Evolutionary conservation across 306 rosid species (phyloP), one percentile per base, ranked within the genome.

Genomic region (Vachellia pachyceras): DNA sequence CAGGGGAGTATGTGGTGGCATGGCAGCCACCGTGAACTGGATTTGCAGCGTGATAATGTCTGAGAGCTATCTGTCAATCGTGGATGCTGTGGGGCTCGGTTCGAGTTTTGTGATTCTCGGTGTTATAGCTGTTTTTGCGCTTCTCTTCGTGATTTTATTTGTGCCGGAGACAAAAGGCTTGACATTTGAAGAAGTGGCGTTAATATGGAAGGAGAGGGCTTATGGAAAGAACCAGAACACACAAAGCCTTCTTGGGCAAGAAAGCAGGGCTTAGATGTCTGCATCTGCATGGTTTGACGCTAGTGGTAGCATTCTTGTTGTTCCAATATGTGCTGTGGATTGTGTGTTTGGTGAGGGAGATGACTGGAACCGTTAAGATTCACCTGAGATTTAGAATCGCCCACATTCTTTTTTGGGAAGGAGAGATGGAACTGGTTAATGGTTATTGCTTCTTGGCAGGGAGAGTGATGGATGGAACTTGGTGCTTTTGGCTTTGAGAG

Each of bases 1-100:
- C 41, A 84, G 94, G 8, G 94, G 94, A 17, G 55, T 87, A 14
- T 90, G 94, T 23, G 92, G 94, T 10, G 94, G 94, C 44, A 90
- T 90, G 94, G 85, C 94, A 0, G 92, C 94, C 57, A 90, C 94
- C 7, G 89, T 87, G 71, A 90, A 90, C 71, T 90, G 94, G 94
- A 41, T 90, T 54, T 85, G 88, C 10, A 88, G 55, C 1, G 74
- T 90, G 72, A 83, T 90, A 45, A 90, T 90, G 67, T 82, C 94
- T 37, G 87, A 85, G 79, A 47, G 87, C 45, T 90, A 87, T 80
- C 92, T 90, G 52, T 81, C 94, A 3, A 0, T 90, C 10, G 72
- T 80, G 11, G 92, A 88, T 5, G 83, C 80, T 0, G 82, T 50
- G 3, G 94, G 94, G 77, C 84, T 90, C 9, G 92, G 90, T 54